phyloP scores from a whole-genome alignment of 1,284 basidiomycete species.

The Puccinia hordei region DNA sequence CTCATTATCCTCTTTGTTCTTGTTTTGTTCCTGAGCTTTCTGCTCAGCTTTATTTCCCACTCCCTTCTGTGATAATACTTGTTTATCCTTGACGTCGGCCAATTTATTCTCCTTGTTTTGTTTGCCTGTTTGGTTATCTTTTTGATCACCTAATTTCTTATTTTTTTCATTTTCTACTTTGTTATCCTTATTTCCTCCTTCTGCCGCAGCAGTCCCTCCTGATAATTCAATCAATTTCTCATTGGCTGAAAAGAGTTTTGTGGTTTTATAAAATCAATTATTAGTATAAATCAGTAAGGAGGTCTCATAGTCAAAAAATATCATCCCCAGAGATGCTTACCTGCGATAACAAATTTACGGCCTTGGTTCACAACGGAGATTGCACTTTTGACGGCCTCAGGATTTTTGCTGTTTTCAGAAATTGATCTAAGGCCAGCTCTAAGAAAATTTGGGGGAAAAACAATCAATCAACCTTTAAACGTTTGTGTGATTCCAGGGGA shows the following conservation, averaged over 20 bases:
- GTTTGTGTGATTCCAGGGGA: neutral
- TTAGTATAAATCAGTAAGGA: neutral
- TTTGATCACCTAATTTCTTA: neutral
- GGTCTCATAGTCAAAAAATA: neutral
- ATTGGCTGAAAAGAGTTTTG: neutral
- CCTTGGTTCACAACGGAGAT: neutral
- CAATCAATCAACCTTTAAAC: too few species aligned
- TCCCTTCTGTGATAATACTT: neutral
- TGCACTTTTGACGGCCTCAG: neutral
- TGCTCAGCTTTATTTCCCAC: neutral
- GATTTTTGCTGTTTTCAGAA: conserved; percentile 1
- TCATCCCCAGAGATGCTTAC: neutral
- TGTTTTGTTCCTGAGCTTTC: neutral
- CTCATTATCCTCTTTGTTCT: neutral
- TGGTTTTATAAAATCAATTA: neutral
- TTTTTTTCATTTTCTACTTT: neutral
- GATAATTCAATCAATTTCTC: conserved; percentile 14
- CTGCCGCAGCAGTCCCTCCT: conserved; percentile 8
- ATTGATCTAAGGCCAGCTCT: conserved; percentile 16
- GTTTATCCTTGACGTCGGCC: neutral
- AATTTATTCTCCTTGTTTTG: neutral
- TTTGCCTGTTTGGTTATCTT: neutral
- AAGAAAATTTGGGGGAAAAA: neutral
- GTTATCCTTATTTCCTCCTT: conserved; percentile 13
- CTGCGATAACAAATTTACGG: neutral